Evolutionary conservation across 768 basidiomycete genomes (phyloP), one percentile per base, ranked within the genome.

Genomic region (Panellus pusillus): DNA sequence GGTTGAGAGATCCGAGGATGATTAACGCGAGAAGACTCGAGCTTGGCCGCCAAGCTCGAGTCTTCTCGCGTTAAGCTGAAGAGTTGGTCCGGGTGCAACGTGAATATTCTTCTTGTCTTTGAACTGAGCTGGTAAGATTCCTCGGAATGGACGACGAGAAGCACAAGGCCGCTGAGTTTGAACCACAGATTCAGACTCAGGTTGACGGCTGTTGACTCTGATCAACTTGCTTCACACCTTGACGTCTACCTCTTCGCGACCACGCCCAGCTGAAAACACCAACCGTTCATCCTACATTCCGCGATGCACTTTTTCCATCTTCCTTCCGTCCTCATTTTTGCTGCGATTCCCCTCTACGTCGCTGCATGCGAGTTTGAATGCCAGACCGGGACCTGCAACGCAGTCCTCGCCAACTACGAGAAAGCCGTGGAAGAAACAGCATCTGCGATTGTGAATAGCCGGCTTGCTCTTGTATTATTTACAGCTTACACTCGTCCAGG

Each of bases 281-380:
- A 31, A 37, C 32, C 3, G 19, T 6, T 12, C 27, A 49, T 46
- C 50, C 32, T 39, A 37, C 27, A 51, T 29, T 17, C 18, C 39
- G 17, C 48, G 51, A 52, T 68, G 65, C 61, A 43, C 27, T 47
- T 55, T 42, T 58, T 47, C 38, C 32, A 14, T 35, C 46, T 56
- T 27, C 39, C 58, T 47, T 57, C 62, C 49, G 37, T 68, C 47
- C 7, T 66, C 43, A 41, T 67, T 28, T 37, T 72, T 28, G 44
- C 71, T 48, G 35, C 64, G 17, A 60, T 68, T 61, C 72, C 76
- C 41, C 63, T 68, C 62, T 63, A 72, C 38, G 76, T 79, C 53
- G 62, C 64, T 35, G 82, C 83, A 27, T 91, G 89, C 65, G 89
- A 91, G 74, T 84, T 82, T 19, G 79, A 82, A 28, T 90, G 89